Evolutionary conservation across 345 rosid genomes (phyloP).

Genomic region (Raphanus raphanistrum): DNA sequence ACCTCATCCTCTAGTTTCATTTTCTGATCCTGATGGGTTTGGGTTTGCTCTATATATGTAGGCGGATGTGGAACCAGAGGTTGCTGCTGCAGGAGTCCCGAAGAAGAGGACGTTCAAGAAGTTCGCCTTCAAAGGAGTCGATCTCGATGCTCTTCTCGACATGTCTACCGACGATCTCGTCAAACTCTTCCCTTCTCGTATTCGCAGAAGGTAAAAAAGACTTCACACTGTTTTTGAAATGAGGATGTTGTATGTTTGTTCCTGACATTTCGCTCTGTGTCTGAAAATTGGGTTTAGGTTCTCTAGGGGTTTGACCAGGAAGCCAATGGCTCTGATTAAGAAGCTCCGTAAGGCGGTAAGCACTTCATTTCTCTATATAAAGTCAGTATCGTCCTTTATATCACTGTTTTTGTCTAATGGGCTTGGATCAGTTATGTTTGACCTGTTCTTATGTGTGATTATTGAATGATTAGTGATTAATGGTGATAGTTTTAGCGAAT

Average conservation of each 20-base stretch:
- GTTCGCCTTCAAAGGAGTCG: background rate
- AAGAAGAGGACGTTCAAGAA: background rate
- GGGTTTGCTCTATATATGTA: background rate
- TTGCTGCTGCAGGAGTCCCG: background rate
- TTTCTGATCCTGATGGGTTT: background rate
- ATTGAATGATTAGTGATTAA: background rate
- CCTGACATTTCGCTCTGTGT: background rate
- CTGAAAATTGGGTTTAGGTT: background rate
- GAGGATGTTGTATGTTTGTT: background rate
- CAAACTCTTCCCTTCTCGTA: background rate
- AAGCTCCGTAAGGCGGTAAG: background rate
- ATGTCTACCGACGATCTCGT: background rate
- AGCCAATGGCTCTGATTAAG: background rate
- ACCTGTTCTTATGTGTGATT: too few species aligned
- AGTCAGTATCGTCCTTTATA: background rate
- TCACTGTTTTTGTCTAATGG: background rate
- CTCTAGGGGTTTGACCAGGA: background rate
- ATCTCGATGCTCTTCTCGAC: background rate
- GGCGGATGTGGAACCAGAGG: background rate
- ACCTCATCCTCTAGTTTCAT: background rate
- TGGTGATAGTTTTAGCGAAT: too few species aligned
- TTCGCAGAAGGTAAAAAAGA: background rate
- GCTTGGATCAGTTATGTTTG: too few species aligned
- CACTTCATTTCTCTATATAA: background rate
- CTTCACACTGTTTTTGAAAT: background rate